These are phyloP conservation scores for Lipomyces kockii DNA, from an alignment of 805 yeast genomes.

Conservation along the genomic window DNA sequence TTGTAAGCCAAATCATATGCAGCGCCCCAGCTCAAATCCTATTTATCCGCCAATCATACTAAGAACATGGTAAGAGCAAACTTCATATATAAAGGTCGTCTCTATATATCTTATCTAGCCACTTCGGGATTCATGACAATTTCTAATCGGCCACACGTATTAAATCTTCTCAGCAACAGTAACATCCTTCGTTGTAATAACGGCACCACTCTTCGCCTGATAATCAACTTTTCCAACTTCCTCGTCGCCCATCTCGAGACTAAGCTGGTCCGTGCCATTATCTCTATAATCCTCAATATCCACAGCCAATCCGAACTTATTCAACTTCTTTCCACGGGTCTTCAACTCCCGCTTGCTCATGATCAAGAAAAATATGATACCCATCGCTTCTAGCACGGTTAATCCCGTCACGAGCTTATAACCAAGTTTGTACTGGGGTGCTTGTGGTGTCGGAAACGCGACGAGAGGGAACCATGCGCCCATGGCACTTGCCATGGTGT, in stretches of 20 bases:
- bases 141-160: not conserved
- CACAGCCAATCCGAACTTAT: conserved; percentile 14
- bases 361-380: conserved; percentile 16
- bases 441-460: conserved; percentile 47
- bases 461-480: conserved; percentile 50
- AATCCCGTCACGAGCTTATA: conserved; percentile 32
- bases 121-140: no score
- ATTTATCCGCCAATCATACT: no score
- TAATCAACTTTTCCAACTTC: not conserved
- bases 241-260: not conserved
- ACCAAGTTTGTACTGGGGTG: conserved; percentile 42
- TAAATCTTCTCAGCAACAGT: not conserved
- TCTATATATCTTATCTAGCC: not conserved
- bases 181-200: not conserved
- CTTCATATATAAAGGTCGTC: no score
- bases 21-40: no score
- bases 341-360: conserved; percentile 11
- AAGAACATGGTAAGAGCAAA: no score
- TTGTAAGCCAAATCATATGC: no score
- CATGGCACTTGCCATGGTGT: conserved; percentile 43
- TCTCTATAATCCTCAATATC: conserved; percentile 17
- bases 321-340: not conserved
- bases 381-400: not conserved
- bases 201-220: not conserved
- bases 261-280: not conserved